Evolutionary conservation across 2,329 filamentous ascomycete genomes (phyloP).

Genomic region (Neonectria faginata): DNA sequence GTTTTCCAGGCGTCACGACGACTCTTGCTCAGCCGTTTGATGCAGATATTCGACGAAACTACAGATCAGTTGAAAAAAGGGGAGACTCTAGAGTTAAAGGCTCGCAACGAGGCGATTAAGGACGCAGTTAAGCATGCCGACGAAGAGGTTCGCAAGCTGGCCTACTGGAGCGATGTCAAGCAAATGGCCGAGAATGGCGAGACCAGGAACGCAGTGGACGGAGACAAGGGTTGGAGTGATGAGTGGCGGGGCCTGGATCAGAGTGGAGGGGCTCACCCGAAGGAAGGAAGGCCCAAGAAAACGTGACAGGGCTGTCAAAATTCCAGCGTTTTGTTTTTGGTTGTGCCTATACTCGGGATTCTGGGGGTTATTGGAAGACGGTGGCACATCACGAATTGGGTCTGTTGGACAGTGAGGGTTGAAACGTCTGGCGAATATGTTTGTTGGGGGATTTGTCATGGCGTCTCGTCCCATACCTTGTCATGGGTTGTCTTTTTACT

Average conservation of each 20-base stretch:
- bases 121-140: slow-evolving; percentile 81
- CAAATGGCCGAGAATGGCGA: slow-evolving; percentile 70
- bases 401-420: slow-evolving; percentile 7
- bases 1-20: slow-evolving; percentile 90
- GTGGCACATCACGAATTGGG: slow-evolving; percentile 4
- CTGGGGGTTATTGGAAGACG: slow-evolving; percentile 1
- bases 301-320: slow-evolving; percentile 32
- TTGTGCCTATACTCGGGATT: slow-evolving; percentile 17
- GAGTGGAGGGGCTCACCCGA: slow-evolving; percentile 60
- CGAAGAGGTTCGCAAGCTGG: slow-evolving; percentile 81
- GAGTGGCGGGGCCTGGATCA: slow-evolving; percentile 65
- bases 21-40: slow-evolving; percentile 78
- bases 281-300: slow-evolving; percentile 35
- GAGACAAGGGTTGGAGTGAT: slow-evolving; percentile 51
- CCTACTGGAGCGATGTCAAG: slow-evolving; percentile 90
- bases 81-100: slow-evolving; percentile 47
- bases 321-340: slow-evolving; percentile 13
- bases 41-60: slow-evolving; percentile 65
- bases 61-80: slow-evolving; percentile 53
- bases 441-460: neutral
- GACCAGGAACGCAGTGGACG: slow-evolving; percentile 57
- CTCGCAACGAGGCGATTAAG: slow-evolving; percentile 74
- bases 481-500: neutral
- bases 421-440: slow-evolving; percentile 11
- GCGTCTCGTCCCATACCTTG: neutral